phyloP scores from a whole-genome alignment of 805 yeast genomes.

The Wilhelminamyces savonicus region DNA sequence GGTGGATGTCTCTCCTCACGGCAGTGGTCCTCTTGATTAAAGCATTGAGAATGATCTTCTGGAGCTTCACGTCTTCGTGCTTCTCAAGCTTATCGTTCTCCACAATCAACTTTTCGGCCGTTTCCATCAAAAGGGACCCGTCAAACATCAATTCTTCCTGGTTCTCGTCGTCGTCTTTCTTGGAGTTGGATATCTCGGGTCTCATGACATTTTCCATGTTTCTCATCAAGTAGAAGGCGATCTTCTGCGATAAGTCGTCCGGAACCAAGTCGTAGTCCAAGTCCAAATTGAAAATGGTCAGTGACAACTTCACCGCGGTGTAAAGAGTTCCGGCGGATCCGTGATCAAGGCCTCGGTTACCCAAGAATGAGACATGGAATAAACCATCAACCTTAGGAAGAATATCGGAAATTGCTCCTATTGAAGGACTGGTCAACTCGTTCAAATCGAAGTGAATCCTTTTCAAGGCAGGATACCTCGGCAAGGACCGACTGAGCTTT shows the following conservation, averaged over 20 bases:
- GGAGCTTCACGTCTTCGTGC: conserved; percentile 30
- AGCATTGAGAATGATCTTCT: conserved; percentile 42
- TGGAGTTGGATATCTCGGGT: conserved; percentile 13
- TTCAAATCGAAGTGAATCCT: conserved; percentile 52
- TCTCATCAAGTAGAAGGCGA: conserved; percentile 51
- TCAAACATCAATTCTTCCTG: conserved; percentile 68
- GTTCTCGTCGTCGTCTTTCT: conserved; percentile 9
- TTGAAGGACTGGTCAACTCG: conserved; percentile 40
- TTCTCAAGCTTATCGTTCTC: conserved; percentile 11
- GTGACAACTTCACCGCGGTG: conserved; percentile 41
- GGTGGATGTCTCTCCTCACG: conserved; percentile 45
- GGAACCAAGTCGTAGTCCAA: conserved; percentile 47
- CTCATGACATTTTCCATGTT: conserved; percentile 45
- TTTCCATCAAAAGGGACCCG: conserved; percentile 66
- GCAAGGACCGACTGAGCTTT: conserved; percentile 37
- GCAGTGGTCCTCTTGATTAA: conserved; percentile 45
- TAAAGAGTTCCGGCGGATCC: conserved; percentile 45
- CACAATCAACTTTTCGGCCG: conserved; percentile 61
- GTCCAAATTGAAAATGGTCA: conserved; percentile 44
- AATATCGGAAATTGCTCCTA: conserved; percentile 43
- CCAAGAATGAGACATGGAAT: conserved; percentile 49
- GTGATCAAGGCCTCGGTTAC: conserved; percentile 40
- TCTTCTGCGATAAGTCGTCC: conserved; percentile 47
- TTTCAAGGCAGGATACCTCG: conserved; percentile 38
- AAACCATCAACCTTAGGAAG: conserved; percentile 43